Evolutionary conservation across 176 grass and related monocot genomes (phyloP).

Genomic region (Poa pratensis): DNA sequence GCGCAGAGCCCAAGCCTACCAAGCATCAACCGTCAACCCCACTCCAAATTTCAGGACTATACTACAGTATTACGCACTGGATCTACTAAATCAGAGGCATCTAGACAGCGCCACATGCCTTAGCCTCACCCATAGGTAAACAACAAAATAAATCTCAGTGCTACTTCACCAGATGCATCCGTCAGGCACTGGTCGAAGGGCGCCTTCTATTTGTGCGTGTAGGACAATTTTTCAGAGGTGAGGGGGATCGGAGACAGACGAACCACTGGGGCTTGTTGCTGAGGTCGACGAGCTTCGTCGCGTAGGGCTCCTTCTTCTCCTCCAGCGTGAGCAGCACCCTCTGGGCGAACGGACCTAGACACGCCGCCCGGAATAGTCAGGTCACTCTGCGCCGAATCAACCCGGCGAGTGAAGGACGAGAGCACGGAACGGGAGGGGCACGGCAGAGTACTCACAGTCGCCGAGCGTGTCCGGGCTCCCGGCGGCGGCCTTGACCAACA

Average conservation of each 20-base stretch:
- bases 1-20: background rate
- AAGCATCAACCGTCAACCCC: background rate
- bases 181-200: background rate
- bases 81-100: background rate
- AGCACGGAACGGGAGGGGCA: background rate
- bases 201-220: background rate
- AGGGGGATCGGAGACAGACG: background rate
- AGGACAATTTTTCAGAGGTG: background rate
- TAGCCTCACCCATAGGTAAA: background rate
- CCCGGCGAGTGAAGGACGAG: no score
- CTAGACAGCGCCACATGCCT: background rate
- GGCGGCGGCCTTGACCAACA: conserved; percentile 67
- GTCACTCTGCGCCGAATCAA: background rate
- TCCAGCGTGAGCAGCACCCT: conserved; percentile 80
- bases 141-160: background rate
- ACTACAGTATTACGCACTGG: background rate
- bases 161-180: background rate
- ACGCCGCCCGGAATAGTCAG: background rate
- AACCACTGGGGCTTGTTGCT: conserved; percentile 89
- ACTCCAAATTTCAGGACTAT: background rate
- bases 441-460: conserved; percentile 58
- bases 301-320: conserved; percentile 88
- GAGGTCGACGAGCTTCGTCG: conserved; percentile 72
- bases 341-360: conserved; percentile 76
- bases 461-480: conserved; percentile 64